These are phyloP conservation scores for Wickerhamiella parazyma DNA, from an alignment of 805 yeast genomes.

Conservation along the genomic window DNA sequence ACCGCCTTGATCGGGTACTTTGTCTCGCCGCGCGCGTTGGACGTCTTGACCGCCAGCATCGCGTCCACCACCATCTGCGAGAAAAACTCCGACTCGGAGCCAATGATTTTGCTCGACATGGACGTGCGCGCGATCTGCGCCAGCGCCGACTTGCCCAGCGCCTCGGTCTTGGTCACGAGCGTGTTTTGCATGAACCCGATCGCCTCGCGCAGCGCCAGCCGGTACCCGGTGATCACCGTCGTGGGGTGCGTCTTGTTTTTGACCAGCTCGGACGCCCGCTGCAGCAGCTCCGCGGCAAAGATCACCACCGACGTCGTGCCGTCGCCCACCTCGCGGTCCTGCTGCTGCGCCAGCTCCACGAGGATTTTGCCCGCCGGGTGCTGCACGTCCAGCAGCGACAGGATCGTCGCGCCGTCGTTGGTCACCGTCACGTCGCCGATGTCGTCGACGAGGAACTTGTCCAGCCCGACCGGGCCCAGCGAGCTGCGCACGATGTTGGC, in stretches of 20 bases:
- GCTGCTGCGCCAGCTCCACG: conserved; percentile 96
- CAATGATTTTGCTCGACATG: conserved; percentile 93
- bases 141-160: conserved; percentile 68
- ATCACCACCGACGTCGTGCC: conserved; percentile 97
- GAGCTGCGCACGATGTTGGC: conserved; percentile 83
- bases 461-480: conserved; percentile 95
- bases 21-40: conserved; percentile 68
- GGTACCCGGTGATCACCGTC: conserved; percentile 90
- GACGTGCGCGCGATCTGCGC: conserved; percentile 90
- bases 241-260: conserved; percentile 94
- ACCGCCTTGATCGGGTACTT: conserved; percentile 88
- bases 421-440: conserved; percentile 98
- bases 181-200: conserved; percentile 74
- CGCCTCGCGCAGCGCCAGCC: conserved; percentile 87
- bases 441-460: conserved; percentile 96
- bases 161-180: conserved; percentile 64
- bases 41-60: conserved; percentile 84
- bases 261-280: conserved; percentile 87
- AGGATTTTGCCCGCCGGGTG: conserved; percentile 98
- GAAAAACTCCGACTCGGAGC: conserved; percentile 84
- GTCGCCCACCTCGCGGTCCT: conserved; percentile 96
- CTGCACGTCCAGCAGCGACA: conserved; percentile 82
- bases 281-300: conserved; percentile 82
- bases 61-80: conserved; percentile 88
- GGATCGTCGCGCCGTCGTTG: conserved; percentile 96